Conservation (phyloP, 352 stramenopile species). For the Elongisporangium undulatum region DNA sequence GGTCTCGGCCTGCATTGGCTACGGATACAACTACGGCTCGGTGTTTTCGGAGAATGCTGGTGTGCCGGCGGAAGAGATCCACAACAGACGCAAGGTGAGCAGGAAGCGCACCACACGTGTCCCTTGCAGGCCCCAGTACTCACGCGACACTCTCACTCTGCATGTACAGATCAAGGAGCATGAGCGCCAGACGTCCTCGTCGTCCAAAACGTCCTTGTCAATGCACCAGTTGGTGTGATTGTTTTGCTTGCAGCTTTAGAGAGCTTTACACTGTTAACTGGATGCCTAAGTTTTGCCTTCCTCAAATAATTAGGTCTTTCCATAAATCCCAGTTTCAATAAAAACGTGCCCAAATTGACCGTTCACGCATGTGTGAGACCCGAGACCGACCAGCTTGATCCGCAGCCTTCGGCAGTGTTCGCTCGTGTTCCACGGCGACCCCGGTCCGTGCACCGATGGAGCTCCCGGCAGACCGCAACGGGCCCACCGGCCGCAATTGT, state of each 20-base stretch:
- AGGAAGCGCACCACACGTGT: too few species aligned
- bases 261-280: neutral
- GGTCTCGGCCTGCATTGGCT: conserved; percentile 27
- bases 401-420: neutral
- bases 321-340: neutral
- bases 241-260: neutral
- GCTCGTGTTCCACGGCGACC: neutral
- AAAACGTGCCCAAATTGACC: neutral
- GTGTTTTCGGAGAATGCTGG: conserved; percentile 42
- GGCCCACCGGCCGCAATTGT: neutral
- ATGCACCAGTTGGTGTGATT: neutral
- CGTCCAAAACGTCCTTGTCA: neutral
- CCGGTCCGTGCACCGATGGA: neutral
- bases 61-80: neutral
- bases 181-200: neutral
- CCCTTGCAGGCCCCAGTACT: too few species aligned
- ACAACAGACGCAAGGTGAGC: too few species aligned
- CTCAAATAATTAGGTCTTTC: neutral
- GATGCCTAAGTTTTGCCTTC: neutral
- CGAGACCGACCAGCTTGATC: neutral
- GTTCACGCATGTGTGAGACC: neutral
- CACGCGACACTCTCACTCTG: neutral
- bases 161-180: neutral
- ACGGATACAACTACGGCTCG: conserved; percentile 62
- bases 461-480: neutral